phyloP scores from a whole-genome alignment of 306 rosid species.

The Trichosanthes truncata region DNA sequence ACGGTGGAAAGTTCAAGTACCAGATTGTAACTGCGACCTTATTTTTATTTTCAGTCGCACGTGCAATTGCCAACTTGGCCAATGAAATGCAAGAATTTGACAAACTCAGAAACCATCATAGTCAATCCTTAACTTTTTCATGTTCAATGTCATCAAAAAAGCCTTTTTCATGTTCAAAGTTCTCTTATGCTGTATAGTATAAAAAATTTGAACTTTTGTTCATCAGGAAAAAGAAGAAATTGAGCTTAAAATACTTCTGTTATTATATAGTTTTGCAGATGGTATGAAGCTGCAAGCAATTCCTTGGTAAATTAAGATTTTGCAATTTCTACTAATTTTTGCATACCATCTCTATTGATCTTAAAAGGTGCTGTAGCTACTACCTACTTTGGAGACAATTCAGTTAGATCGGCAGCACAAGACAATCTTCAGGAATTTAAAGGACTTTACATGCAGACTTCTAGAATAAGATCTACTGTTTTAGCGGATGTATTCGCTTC shows the following conservation, averaged over 20 bases:
- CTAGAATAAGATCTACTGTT: constrained; percentile 45
- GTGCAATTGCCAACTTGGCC: neutral
- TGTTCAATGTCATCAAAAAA: neutral
- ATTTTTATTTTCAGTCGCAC: neutral
- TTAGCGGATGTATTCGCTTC: constrained; percentile 64
- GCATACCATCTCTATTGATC: neutral
- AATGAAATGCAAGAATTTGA: neutral
- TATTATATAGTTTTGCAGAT: neutral
- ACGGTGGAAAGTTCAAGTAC: neutral
- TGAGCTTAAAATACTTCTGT: neutral
- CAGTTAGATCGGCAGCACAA: constrained; percentile 25
- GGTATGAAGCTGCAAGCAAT: neutral
- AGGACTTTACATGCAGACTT: constrained; percentile 36
- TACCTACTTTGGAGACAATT: constrained; percentile 43
- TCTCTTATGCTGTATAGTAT: neutral
- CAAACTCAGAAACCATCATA: neutral
- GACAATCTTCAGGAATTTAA: constrained; percentile 30
- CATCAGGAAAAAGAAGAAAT: neutral
- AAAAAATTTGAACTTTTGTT: neutral
- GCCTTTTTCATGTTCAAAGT: neutral
- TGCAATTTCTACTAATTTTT: neutral
- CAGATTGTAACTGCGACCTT: neutral
- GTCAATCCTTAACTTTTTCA: neutral
- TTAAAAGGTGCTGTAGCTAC: constrained; percentile 58
- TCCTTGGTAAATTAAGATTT: neutral